These are phyloP conservation scores for Saccharata proteae DNA, from an alignment of 2,329 filamentous ascomycete genomes.

Conservation along the genomic window DNA sequence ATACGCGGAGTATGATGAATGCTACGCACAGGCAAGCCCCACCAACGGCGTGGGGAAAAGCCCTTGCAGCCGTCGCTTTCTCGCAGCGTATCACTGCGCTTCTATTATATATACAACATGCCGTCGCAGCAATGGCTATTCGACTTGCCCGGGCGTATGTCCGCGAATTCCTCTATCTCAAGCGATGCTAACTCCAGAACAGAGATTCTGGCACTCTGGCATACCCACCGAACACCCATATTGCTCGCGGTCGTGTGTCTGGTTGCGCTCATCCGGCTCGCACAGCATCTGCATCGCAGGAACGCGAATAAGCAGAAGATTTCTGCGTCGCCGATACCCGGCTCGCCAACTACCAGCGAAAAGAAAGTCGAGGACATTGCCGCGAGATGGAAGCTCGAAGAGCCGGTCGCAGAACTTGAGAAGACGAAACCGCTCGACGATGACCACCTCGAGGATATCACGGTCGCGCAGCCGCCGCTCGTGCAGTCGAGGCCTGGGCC, in stretches of 20 bases:
- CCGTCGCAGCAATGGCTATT: too few species aligned
- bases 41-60: too few species aligned
- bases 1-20: too few species aligned
- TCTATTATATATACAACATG: too few species aligned
- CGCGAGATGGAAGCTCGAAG: slow-evolving; percentile 23
- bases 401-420: slow-evolving; percentile 14
- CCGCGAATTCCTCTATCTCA: too few species aligned
- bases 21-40: too few species aligned
- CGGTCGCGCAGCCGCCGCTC: slow-evolving; percentile 12
- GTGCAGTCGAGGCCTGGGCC: slow-evolving; percentile 20
- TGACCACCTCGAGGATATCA: slow-evolving; percentile 17
- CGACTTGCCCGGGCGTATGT: too few species aligned
- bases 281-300: slow-evolving; percentile 13
- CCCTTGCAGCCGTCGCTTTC: too few species aligned
- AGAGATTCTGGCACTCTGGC: slow-evolving; percentile 27
- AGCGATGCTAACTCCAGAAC: too few species aligned
- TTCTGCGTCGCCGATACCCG: slow-evolving; percentile 18
- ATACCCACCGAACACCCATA: slow-evolving; percentile 21
- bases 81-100: too few species aligned
- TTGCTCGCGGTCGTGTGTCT: slow-evolving; percentile 20
- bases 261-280: slow-evolving; percentile 18
- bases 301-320: slow-evolving; percentile 18
- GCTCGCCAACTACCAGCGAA: slow-evolving; percentile 17
- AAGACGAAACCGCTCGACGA: slow-evolving; percentile 12
- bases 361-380: slow-evolving; percentile 20